A percentile compares a stretch with the other conserved stretches of the same genome.
phyloP scores from a whole-genome alignment of 768 basidiomycete genomes.

The Udeniomyces megalosporus region DNA sequence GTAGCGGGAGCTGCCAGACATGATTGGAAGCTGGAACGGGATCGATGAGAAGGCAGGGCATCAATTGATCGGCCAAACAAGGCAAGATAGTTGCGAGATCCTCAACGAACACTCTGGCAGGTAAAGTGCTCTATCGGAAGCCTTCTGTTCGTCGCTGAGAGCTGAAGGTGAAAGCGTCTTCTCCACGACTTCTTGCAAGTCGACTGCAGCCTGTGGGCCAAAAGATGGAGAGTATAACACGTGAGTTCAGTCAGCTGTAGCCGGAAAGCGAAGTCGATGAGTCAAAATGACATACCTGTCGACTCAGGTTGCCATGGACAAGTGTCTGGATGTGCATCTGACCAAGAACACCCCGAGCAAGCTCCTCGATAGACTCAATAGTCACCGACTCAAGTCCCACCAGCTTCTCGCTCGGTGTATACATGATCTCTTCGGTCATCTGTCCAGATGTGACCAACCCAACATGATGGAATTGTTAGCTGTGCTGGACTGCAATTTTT shows the following conservation, averaged over 20 bases:
- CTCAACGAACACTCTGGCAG: constrained; percentile 53
- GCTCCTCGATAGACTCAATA: constrained; percentile 48
- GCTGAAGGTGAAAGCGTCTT: constrained; percentile 42
- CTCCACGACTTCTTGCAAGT: constrained; percentile 56
- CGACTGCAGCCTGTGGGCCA: constrained; percentile 51
- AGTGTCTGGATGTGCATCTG: constrained; percentile 55
- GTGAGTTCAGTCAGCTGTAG: background rate
- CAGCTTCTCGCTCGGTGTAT: constrained; percentile 62
- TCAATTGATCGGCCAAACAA: no score
- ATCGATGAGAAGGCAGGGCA: no score
- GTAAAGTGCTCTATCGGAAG: constrained; percentile 39
- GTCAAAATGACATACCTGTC: constrained; percentile 63
- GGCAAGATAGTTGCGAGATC: background rate
- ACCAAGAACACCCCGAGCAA: constrained; percentile 45
- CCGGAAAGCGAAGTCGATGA: background rate
- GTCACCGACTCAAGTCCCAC: constrained; percentile 52
- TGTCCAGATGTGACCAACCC: background rate
- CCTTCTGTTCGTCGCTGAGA: constrained; percentile 43
- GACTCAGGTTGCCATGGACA: constrained; percentile 66
- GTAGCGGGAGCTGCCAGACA: constrained; percentile 48
- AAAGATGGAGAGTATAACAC: background rate
- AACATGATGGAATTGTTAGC: background rate
- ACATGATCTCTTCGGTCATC: constrained; percentile 38
- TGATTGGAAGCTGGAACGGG: constrained; percentile 62
- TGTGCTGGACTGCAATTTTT: no score